A percentile compares a stretch with the other conserved stretches of the same genome.
phyloP scores from a whole-genome alignment of 2,329 filamentous ascomycete species.

The Magnaporthales sp. region DNA sequence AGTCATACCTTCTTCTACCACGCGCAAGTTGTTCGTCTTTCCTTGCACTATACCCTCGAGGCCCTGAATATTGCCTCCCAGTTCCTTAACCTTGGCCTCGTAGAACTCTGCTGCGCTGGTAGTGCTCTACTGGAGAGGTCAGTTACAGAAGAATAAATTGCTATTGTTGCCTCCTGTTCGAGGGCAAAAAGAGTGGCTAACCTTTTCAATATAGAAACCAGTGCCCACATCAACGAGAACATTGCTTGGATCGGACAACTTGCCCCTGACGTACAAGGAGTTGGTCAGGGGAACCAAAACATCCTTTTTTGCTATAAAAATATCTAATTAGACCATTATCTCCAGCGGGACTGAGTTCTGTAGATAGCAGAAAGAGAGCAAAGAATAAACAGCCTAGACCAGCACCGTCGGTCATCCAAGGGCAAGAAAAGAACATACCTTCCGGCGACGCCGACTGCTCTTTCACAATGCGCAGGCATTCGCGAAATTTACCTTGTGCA shows the following conservation, averaged over 20 bases:
- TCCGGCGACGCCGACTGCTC: conserved; percentile 12
- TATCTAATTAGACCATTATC: background rate
- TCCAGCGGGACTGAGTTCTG: background rate
- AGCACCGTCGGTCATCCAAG: background rate
- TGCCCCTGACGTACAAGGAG: conserved; percentile 84
- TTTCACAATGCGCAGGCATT: conserved; percentile 72
- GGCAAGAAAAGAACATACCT: background rate
- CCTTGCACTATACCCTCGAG: conserved; percentile 48
- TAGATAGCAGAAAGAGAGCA: background rate
- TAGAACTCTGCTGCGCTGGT: conserved; percentile 49
- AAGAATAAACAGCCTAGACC: background rate
- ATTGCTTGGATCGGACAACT: conserved; percentile 4
- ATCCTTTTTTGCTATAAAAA: conserved; percentile 30
- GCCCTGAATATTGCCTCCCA: conserved; percentile 44
- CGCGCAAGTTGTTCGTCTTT: conserved; percentile 76
- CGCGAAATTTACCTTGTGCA: conserved; percentile 84
- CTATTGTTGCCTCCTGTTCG: background rate
- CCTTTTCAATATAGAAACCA: conserved; percentile 92
- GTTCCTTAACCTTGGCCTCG: conserved; percentile 44
- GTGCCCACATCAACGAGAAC: conserved; percentile 70
- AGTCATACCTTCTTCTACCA: conserved; percentile 73
- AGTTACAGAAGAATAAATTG: background rate
- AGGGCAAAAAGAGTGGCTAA: conserved; percentile 21
- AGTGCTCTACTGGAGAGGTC: conserved; percentile 28
- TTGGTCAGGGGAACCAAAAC: conserved; percentile 92